Evolutionary conservation across 2,329 filamentous ascomycete genomes (phyloP), one percentile per base, ranked within the genome.

Genomic region (Bipolaris bicolor): DNA sequence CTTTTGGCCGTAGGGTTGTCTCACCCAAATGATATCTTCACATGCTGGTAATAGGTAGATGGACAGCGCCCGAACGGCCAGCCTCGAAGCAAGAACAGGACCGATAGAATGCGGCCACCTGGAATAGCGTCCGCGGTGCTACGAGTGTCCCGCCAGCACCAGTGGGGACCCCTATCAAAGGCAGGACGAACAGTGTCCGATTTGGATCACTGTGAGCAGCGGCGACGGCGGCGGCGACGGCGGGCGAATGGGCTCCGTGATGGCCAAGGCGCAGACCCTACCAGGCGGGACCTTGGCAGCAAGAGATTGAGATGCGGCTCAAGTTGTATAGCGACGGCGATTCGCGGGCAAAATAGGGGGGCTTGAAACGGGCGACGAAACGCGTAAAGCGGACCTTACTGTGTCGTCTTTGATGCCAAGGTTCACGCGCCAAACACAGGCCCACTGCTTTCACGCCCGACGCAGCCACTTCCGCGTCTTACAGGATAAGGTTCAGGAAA

Each of bases 341-440:
- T 63, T 63, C 62, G 62, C 57, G 65, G 49, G 57, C 51, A 59
- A 59, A 58, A 61, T 49, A 62, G 52, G 61, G 61, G 66, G 59
- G 56, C 37, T 64, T 70, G 70, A 73, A 74, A 74, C 72, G 55
- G 61, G 53, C 60, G 67, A 68, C 68, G 70, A 73, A 74, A 74
- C 72, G 57, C 55, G 58, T 56, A 66, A 68, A 64, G 70, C 65
- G 70, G 68, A 68, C 58, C 66, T 60, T 58, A 41, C 55, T 66
- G 69, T 67, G 60, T 72, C 66, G 67, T 60, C 56, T 48, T 60
- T 50, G 52, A 55, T 61, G 70, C 72, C 71, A 72, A 73, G 72
- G 59, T 67, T 64, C 64, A 67, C 66, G 64, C 65, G 63, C 66
- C 63, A 70, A 69, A 73, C 68, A 58, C 40, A 49, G 63, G 54